A percentile compares a stretch with the other conserved stretches of the same genome.
phyloP scores from a whole-genome alignment of 2,329 filamentous ascomycete genomes.

The Alternaria hordeiaustralica region DNA sequence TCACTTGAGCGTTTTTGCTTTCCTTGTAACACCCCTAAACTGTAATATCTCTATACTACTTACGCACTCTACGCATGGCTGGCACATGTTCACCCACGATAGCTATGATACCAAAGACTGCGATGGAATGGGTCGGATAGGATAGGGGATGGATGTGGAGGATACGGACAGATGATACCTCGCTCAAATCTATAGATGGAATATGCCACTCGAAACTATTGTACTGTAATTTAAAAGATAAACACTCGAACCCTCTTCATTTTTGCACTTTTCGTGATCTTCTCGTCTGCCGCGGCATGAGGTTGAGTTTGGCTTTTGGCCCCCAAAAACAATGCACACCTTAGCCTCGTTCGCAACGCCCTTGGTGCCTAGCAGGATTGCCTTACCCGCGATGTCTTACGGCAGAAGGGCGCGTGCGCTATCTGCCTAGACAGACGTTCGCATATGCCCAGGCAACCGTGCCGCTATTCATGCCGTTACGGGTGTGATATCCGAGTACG shows the following conservation, averaged over 20 bases:
- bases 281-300: not conserved
- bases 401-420: not conserved
- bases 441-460: conserved; percentile 2
- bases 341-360: not conserved
- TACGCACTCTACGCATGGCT: conserved; percentile 20
- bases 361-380: not conserved
- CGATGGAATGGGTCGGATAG: not conserved
- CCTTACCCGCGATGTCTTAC: not conserved
- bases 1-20: conserved; percentile 3
- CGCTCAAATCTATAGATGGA: conserved; percentile 17
- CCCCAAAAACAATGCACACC: not conserved
- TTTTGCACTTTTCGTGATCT: not conserved
- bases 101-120: conserved; percentile 12
- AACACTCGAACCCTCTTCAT: too few relatives aligned
- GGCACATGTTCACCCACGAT: conserved; percentile 25
- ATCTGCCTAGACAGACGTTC: not conserved
- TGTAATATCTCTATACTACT: conserved; percentile 12
- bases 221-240: not conserved
- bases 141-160: not conserved
- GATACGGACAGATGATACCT: conserved; percentile 12
- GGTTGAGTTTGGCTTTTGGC: conserved; percentile 11
- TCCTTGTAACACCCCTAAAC: conserved; percentile 9
- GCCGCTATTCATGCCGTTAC: not conserved
- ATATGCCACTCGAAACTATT: not conserved
- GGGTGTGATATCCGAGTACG: not conserved